These are phyloP conservation scores for Fusarium chlamydosporum DNA, from an alignment of 2,329 filamentous ascomycete genomes.

Conservation along the genomic window DNA sequence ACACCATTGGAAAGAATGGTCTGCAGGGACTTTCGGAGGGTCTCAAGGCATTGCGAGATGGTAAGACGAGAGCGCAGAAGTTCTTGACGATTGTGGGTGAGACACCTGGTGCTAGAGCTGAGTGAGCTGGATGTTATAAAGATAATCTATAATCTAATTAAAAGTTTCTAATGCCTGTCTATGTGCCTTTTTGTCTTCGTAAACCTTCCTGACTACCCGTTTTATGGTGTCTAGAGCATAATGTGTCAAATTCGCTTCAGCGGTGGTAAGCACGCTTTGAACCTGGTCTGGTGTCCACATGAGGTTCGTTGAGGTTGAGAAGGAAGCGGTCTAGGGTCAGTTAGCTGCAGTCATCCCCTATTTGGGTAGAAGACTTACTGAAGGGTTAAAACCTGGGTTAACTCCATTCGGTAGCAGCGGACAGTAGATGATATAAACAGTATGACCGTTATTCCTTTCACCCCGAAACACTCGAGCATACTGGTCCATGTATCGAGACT, in stretches of 20 bases:
- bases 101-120: conserved; percentile 8
- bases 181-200: conserved; percentile 21
- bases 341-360: fast-evolving
- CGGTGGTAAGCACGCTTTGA: conserved; percentile 15
- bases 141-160: neutral
- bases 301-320: conserved; percentile 47
- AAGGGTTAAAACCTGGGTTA: conserved; percentile 33
- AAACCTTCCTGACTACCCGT: conserved; percentile 31
- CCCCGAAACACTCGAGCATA: conserved; percentile 43
- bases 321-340: conserved; percentile 7
- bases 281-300: conserved; percentile 45
- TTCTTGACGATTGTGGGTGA: conserved; percentile 9
- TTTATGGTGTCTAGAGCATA: conserved; percentile 38
- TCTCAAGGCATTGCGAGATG: neutral
- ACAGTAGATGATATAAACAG: conserved; percentile 40
- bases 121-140: neutral
- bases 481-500: conserved; percentile 4
- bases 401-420: conserved; percentile 32
- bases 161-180: neutral
- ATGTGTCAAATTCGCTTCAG: conserved; percentile 25
- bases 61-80: conserved; percentile 6
- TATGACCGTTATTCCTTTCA: conserved; percentile 11
- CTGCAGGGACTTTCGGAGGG: neutral
- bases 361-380: conserved; percentile 7
- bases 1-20: conserved; percentile 15